These are phyloP conservation scores for Ogataea thermomethanolica DNA, from an alignment of 805 yeast species.

Conservation along the genomic window DNA sequence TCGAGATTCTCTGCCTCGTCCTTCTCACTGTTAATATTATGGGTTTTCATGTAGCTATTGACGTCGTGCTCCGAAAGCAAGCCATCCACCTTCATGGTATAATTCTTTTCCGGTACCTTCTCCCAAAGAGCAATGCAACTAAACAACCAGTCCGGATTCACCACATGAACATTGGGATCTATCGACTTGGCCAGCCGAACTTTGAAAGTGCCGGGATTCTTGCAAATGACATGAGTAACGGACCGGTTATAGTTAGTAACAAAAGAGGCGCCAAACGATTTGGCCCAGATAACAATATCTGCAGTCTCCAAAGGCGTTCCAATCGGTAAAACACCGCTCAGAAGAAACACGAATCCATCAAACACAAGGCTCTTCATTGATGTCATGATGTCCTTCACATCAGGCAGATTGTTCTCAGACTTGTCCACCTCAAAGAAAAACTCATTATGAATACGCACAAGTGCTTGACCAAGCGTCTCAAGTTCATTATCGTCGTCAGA, in stretches of 20 bases:
- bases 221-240: slow-evolving; percentile 87
- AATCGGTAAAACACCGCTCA: slow-evolving; percentile 89
- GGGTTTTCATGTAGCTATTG: slow-evolving; percentile 37
- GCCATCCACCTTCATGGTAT: slow-evolving; percentile 48
- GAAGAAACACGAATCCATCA: slow-evolving; percentile 63
- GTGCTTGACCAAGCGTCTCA: slow-evolving; percentile 53
- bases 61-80: slow-evolving; percentile 45
- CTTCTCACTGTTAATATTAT: slow-evolving; percentile 39
- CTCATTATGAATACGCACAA: slow-evolving; percentile 59
- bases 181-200: slow-evolving; percentile 73
- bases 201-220: slow-evolving; percentile 76
- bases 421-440: slow-evolving; percentile 54
- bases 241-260: slow-evolving; percentile 63
- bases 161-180: slow-evolving; percentile 63
- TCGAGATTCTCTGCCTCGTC: slow-evolving; percentile 43
- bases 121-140: slow-evolving; percentile 80
- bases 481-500: slow-evolving; percentile 83
- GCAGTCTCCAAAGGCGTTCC: slow-evolving; percentile 69
- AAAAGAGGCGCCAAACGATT: slow-evolving; percentile 86
- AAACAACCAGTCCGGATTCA: slow-evolving; percentile 90
- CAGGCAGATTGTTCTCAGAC: slow-evolving; percentile 41
- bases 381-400: slow-evolving; percentile 69
- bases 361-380: slow-evolving; percentile 67
- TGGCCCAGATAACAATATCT: slow-evolving; percentile 89
- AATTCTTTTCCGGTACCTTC: slow-evolving; percentile 60